phyloP scores from a whole-genome alignment of 345 rosid species.

The Dovyalis caffra region DNA sequence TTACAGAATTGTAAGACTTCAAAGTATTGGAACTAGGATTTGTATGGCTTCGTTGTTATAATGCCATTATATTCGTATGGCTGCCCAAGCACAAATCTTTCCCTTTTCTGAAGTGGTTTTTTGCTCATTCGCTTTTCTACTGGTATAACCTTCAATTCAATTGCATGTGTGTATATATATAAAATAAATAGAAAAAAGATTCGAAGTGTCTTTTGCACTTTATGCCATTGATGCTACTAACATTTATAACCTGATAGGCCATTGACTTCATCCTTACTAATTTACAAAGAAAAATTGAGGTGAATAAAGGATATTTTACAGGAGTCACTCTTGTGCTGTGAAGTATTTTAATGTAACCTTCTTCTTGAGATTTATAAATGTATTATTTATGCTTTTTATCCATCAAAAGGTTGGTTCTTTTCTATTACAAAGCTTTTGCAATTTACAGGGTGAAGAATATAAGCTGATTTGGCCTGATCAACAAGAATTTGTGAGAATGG shows the following conservation, averaged over 20 bases:
- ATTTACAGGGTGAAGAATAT: slow-evolving; percentile 65
- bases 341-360: background rate
- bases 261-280: background rate
- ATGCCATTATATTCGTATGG: no score
- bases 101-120: background rate
- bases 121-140: background rate
- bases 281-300: background rate
- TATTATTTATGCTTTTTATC: background rate
- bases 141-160: background rate
- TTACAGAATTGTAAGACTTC: background rate
- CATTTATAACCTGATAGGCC: background rate
- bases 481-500: slow-evolving; percentile 84
- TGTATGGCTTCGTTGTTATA: background rate
- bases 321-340: background rate
- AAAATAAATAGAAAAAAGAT: no score
- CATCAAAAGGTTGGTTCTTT: background rate
- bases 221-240: background rate
- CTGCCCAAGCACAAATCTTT: background rate
- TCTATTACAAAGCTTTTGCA: background rate
- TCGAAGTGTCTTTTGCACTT: no score
- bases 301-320: background rate
- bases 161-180: background rate
- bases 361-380: background rate
- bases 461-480: slow-evolving; percentile 67
- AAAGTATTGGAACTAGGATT: background rate